Evolutionary conservation across 495 filamentous ascomycete genomes (phyloP), one percentile per base, ranked within the genome.

Genomic region (Haplographium delicatum): DNA sequence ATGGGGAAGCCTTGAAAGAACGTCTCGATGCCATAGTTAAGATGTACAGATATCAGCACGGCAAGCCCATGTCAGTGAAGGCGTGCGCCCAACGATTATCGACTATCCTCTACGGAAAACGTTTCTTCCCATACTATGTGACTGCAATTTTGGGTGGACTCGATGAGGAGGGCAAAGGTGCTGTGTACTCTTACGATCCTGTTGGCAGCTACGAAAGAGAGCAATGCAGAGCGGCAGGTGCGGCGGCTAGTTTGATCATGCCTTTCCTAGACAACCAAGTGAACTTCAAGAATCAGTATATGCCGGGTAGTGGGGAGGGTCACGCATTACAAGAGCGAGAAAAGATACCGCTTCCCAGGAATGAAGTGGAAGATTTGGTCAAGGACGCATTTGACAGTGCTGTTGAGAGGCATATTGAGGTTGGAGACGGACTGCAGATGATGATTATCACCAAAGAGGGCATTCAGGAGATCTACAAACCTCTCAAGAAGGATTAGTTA

Each of bases 231-330:
- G 91, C 94, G 16, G 93, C 88, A 16, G 93, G 93, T 47, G 89
- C 93, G n/a, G 93, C 94, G 25, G 85, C 88, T 30, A 95, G 88
- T 58, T 72, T 98, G 70, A 98, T 98, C 67, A 97, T 96, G 86
- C 93, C 93, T 3, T 97, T 98, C 75, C 73, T 98, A 65, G 93
- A 98, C 68, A 98, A 97, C 65, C 94, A 98, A 68, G 93, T 98
- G 72, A 96, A 97, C 71, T 93, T 89, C 76, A 97, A 97, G 78
- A 98, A 98, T 66, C 93, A 97, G 73, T 94, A 95, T 66, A 74
- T 89, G 23, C 93, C 93, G 8, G 85, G 82, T n/a, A 89, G 85
- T 60, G 89, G 87, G 47, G 80, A 79, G 58, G 91, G 90, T 31
- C 86, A 93, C 67, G 86, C 81, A 19, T 76, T 96, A 46, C 69